Evolutionary conservation across 805 yeast genomes (phyloP).

Genomic region (Sugiyamaella lignohabitans): DNA sequence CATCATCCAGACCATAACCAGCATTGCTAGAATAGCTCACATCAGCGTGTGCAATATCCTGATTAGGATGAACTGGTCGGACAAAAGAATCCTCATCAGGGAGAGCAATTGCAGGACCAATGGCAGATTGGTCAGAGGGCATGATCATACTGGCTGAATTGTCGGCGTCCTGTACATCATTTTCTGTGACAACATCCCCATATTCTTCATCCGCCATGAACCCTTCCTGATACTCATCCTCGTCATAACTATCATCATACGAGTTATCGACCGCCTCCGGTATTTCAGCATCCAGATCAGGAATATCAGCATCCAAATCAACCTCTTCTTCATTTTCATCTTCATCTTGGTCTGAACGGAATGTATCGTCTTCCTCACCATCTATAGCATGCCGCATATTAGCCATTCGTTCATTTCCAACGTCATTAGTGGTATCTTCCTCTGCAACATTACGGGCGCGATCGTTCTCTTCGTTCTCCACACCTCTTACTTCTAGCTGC

Average conservation of each 20-base stretch:
- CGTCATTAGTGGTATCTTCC: constrained; percentile 1
- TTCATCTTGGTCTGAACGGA: constrained; percentile 2
- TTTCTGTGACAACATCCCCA: not conserved
- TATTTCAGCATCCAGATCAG: constrained; percentile 1
- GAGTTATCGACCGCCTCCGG: constrained; percentile 20
- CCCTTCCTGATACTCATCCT: constrained; percentile 18
- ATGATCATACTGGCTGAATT: too few relatives aligned
- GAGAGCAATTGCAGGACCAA: too few relatives aligned
- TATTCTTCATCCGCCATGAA: constrained; percentile 22
- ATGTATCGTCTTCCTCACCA: constrained; percentile 16
- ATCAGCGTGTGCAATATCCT: too few relatives aligned
- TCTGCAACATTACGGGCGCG: constrained; percentile 4
- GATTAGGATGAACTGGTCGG: too few relatives aligned
- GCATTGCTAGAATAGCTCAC: too few relatives aligned
- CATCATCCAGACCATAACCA: not conserved
- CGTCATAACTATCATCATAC: constrained; percentile 18
- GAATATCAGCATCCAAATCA: constrained; percentile 17
- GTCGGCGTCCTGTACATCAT: not conserved
- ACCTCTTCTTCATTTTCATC: constrained; percentile 14
- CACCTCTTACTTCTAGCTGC: not conserved
- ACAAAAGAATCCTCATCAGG: too few relatives aligned
- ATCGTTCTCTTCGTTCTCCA: not conserved
- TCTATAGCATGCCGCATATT: constrained; percentile 1
- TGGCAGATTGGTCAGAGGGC: too few relatives aligned
- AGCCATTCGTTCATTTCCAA: constrained; percentile 6